Evolutionary conservation across 805 yeast genomes (phyloP), one percentile per base, ranked within the genome.

Genomic region (Barnettozyma siamensis): DNA sequence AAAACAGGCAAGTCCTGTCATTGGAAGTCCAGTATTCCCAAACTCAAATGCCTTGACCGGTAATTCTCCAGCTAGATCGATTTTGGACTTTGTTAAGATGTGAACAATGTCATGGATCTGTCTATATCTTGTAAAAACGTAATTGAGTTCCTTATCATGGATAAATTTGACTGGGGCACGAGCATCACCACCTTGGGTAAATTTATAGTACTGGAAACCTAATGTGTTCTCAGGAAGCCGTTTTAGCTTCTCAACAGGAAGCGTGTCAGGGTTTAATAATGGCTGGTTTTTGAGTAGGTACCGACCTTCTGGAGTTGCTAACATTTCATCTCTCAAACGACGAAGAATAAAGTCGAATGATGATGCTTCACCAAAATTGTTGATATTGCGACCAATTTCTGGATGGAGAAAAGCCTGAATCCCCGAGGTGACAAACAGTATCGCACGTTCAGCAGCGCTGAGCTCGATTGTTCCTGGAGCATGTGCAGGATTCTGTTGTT

Each of bases 61-160:
- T 40, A 93, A 82, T 58, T 93, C 99, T n/a, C 99, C 99, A 57
- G 93, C 98, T 49, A 93, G 76, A 33, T 85, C 81, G 35, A 89
- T 85, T 0, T 98, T 98, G 38, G 87, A 70, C 13, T 94, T 91
- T 0, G 94, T 83, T 23, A 93, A 71, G 1, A 98, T 86, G 58
- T 93, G 99, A 58, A 88, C 91, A 56, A 93, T 93, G 58, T 93
- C 99, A 57, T 93, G 99, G 58, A 96, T 89, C 59, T 93, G 98
- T 40, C 99, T 75, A 59, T 91, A 93, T 53, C 99, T 69, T 60
- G 88, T 94, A 69, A 80, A 88, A n/a, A 91, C 83, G 57, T 83
- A 93, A 1, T 96, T 96, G 50, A 87, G 75, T 54, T 88, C 94
- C 33, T 86, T 89, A 57, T 93, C 88, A 48, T 86, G 89, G 33